Evolutionary conservation across 192 early-diverging fungal species (phyloP), one percentile per base, ranked within the genome.

Genomic region (Podila minutissima): DNA sequence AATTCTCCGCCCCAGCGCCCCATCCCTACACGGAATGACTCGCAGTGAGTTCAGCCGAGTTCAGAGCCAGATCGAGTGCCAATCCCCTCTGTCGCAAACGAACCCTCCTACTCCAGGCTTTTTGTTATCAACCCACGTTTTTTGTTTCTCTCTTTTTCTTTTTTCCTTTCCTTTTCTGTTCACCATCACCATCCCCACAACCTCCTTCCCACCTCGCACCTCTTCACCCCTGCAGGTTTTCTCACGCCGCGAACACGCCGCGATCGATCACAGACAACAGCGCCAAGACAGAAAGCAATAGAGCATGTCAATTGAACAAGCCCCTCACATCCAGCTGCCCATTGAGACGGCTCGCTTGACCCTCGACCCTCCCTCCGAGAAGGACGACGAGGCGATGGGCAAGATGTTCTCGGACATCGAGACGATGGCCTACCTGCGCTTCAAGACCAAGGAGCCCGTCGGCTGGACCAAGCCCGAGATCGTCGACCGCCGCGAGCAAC

Each of bases 331-430:
- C 48, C 68, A 70, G 49, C 68, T 37, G 29, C 63, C 33, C 7
- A 37, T 66, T 22, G 66, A 65, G 46, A 67, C 77, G 20, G 66
- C 71, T 15, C 77, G 77, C 32, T 67, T 81, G 2, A 50, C 66
- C 0, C 53, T 69, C 13, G 77, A 81, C 67, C 46, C 66, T 3
- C 77, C 77, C 28, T 60, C 51, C 0, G 71, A 22, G 20, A 19
- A 55, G 20, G 77, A 81, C 24, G 77, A 81, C 62, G 11, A 35
- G 2, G 62, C 67, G 12, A 81, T 81, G 77, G 62, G 66, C 24
- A 71, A 61, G n/a, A 81, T 81, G 77, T 58, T 81, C 51, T 73
- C 71, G 3, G 77, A 81, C n/a, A 33, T 63, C 62, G 66, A 58
- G 6, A 81, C 77, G 0, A 81, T 81, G 77, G 55, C 62, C 32